These are phyloP conservation scores for Bipolaris gigantea DNA, from an alignment of 2,329 filamentous ascomycete genomes.

Conservation along the genomic window DNA sequence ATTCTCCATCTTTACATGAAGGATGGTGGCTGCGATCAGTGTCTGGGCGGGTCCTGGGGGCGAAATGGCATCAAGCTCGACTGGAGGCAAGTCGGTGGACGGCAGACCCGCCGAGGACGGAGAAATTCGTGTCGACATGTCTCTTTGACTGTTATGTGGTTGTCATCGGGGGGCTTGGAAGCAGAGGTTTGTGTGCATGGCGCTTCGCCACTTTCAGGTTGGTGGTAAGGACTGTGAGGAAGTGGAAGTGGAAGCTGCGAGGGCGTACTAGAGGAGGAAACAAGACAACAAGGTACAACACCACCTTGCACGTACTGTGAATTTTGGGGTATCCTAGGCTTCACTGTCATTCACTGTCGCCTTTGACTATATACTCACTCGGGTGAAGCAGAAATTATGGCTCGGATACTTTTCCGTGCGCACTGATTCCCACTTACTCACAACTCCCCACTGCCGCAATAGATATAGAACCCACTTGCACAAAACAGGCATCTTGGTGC, in stretches of 20 bases:
- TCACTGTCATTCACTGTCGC: not conserved
- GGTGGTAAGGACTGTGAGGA: not conserved
- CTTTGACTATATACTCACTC: not conserved
- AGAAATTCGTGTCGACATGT: not conserved
- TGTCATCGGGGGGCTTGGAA: not conserved
- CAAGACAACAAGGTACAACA: not conserved
- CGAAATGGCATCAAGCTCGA: not conserved
- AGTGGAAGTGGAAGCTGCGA: not conserved
- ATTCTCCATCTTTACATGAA: not conserved
- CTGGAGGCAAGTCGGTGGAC: not conserved
- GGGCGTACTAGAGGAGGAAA: not conserved
- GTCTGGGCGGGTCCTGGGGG: not conserved
- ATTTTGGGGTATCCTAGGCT: too few species aligned
- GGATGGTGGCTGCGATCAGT: not conserved
- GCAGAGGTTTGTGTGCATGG: not conserved
- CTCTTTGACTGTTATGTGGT: conserved; percentile 1
- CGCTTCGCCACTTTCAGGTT: not conserved
- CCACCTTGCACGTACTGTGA: not conserved
- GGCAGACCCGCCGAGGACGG: not conserved
- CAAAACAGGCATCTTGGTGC: not conserved
- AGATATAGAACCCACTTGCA: not conserved
- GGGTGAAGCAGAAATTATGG: not conserved
- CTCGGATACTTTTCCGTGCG: conserved; percentile 1
- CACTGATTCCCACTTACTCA: not conserved
- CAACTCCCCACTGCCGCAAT: not conserved